Conservation (phyloP, 805 yeast genomes). For the Teunomyces panamensis region DNA sequence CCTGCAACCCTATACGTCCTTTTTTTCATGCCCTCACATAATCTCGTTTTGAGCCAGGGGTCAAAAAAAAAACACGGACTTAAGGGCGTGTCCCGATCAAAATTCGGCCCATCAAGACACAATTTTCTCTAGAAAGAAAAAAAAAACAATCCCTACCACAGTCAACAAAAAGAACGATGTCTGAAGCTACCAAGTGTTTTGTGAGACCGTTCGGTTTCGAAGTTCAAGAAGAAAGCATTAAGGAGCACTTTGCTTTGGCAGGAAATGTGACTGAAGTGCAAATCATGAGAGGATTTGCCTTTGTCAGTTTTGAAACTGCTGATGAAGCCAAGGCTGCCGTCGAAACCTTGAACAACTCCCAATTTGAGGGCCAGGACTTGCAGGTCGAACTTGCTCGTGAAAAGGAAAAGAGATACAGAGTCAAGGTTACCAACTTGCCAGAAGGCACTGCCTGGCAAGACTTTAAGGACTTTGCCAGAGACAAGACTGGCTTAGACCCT, state of each 20-base stretch:
- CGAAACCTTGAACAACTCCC: conserved; percentile 42
- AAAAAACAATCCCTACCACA: not conserved
- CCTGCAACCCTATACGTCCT: too few species aligned
- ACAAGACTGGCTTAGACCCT: conserved; percentile 61
- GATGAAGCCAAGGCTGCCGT: conserved; percentile 52
- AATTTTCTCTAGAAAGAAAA: not conserved
- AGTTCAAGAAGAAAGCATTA: conserved; percentile 52
- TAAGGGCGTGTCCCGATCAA: not conserved
- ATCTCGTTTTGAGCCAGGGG: not conserved
- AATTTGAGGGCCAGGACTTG: conserved; percentile 49
- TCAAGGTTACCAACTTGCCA: conserved; percentile 66
- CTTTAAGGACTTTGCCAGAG: conserved; percentile 85
- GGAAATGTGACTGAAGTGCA: conserved; percentile 70
- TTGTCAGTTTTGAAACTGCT: conserved; percentile 75
- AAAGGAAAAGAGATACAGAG: conserved; percentile 59
- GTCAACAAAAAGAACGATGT: conserved; percentile 5
- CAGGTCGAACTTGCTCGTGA: conserved; percentile 55
- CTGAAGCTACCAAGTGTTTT: conserved; percentile 34
- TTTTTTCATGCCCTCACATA: too few species aligned
- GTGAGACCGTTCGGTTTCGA: conserved; percentile 64
- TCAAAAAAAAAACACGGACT: not conserved
- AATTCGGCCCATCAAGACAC: not conserved
- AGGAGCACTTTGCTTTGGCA: conserved; percentile 62
- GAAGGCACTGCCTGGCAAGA: conserved; percentile 85
- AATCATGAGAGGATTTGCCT: conserved; percentile 81